Evolutionary conservation across 1,139 yeast genomes (phyloP), one percentile per base, ranked within the genome.

Genomic region (Hansenula sp.): DNA sequence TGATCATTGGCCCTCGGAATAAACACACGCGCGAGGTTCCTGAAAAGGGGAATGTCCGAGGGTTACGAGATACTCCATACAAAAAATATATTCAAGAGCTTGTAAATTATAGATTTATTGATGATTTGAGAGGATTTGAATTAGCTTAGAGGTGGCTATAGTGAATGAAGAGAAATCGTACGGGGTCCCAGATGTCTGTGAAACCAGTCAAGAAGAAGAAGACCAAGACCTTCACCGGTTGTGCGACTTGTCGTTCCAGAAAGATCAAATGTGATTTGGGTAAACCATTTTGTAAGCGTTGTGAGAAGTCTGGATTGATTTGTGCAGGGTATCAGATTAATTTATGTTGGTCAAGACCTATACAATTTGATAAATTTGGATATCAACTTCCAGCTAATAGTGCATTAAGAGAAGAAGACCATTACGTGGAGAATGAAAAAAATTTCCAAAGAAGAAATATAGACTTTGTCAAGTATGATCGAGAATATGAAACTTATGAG

Each of bases 291-390:
- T 79, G 86, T 56, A 51, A 56, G 27, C 63, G 78, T 38, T 79
- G 86, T 50, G 66, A 62, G 42, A 73, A 71, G 50, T 69, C 79
- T 2, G 79, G 82, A 1, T 57, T 83, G 20, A 66, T 69, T 6
- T 88, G 96, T 56, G 88, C 84, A 26, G 96, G 96, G 0, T 88
- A 87, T 55, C 87, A 79, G 44, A 82, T 88, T 47, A 85, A 83
- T 47, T 71, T 88, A 22, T 68, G 89, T 47, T 88, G 96, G 96
- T 76, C 84, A 10, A 64, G 63, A 19, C 79, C 84, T 2, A 64
- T 79, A 6, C 60, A 64, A 40, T 79, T 77, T 47, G 69, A 66
- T 39, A 60, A 64, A 25, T 60, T 52, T 40, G 71, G 70, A 0
- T 51, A 52, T 12, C 65, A 60, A 31, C 27, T 59, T 10, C 47